Base-by-base conservation (phyloP, 2,329 filamentous ascomycete genomes). In the Colletotrichum lentis region DNA sequence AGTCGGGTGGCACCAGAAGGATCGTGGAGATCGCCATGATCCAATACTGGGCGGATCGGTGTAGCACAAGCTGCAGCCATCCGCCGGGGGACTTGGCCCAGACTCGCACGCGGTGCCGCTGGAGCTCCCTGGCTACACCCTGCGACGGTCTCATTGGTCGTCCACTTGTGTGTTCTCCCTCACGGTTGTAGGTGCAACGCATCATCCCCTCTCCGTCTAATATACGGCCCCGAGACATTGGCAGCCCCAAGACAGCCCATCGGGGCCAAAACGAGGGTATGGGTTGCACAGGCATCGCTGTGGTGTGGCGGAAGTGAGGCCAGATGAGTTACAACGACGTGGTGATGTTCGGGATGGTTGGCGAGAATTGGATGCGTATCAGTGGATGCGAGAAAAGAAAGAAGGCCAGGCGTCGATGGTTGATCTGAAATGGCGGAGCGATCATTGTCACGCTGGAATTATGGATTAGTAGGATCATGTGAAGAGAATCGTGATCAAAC, bases 361-460 rank as follows among this genome's bases (percentile, higher is more conserved):
- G 62, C 22, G 49, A 64, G 50, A 49, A 62, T 53, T 59, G 39
- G 60, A 65, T 12, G 16, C 47, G 57, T 58, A 44, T 64, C 55
- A 53, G 55, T 56, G 24, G 11, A 39, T 27, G n/a, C 47, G 44
- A 27, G 47, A 61, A 66, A 66, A 66, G 62, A 46, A 66, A 69
- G 11, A 24, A 61, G 57, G 18, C 64, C 71, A 73, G 69, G 69
- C 66, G 71, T 64, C 61, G 67, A 65, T 71, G 50, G 67, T 62
- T 71, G 27, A 20, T 22, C 3, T 24, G 5, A 27, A 27, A n/a
- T 22, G 41, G 62, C 69, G 58, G 55, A 66, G 61, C 65, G 52
- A 69, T 62, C 66, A 69, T 39, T 22, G 35, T 37, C 24, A 67
- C 44, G n/a, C 14, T 3, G 14, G 6, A 8, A 18, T 14, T 6